Evolutionary conservation across 2,329 filamentous ascomycete genomes (phyloP).

Genomic region (Parastagonospora nodorum): DNA sequence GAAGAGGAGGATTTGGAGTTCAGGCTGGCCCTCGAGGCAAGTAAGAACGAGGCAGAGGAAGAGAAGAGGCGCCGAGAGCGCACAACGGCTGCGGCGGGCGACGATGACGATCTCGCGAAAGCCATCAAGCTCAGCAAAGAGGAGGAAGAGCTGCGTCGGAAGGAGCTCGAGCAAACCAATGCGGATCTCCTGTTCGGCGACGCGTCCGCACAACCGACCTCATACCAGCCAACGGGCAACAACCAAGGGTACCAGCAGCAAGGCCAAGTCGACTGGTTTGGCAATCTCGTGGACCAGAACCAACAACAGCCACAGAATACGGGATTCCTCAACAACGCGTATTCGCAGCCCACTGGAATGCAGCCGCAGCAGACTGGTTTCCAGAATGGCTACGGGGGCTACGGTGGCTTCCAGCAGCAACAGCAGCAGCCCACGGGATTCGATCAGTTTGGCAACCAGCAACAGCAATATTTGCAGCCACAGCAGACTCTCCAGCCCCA

Average conservation of each 20-base stretch:
- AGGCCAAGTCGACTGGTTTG: conserved; percentile 94
- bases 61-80: conserved; percentile 73
- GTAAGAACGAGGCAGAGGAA: conserved; percentile 93
- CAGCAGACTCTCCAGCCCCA: conserved; percentile 59
- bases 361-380: conserved; percentile 66
- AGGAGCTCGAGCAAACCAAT: conserved; percentile 85
- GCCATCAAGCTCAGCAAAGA: conserved; percentile 93
- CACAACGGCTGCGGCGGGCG: conserved; percentile 51
- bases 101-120: conserved; percentile 90
- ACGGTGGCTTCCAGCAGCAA: conserved; percentile 52
- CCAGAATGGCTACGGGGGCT: conserved; percentile 73
- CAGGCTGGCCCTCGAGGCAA: conserved; percentile 87
- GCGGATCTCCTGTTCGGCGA: conserved; percentile 89
- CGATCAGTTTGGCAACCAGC: conserved; percentile 58
- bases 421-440: conserved; percentile 71
- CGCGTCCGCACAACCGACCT: conserved; percentile 63
- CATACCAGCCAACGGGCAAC: conserved; percentile 83
- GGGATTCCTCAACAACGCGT: conserved; percentile 69
- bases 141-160: conserved; percentile 86
- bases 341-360: conserved; percentile 79
- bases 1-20: conserved; percentile 89
- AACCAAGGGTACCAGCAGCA: conserved; percentile 99
- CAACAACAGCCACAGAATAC: conserved; percentile 66
- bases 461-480: conserved; percentile 39
- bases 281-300: conserved; percentile 83